Conservation (phyloP, 805 yeast genomes). For the Hanseniaspora valbyensis region DNA sequence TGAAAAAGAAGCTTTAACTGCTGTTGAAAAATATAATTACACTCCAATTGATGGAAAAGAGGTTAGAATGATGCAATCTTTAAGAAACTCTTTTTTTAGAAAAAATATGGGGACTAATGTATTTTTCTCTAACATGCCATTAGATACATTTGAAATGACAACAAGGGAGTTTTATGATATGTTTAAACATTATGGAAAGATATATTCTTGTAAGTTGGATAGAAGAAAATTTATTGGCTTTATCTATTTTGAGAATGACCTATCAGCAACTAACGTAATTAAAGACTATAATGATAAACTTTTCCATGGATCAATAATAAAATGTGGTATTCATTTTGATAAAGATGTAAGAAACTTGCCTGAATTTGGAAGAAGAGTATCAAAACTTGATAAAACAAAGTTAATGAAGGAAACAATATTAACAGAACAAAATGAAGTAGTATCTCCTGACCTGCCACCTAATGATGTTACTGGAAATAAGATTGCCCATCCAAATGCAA, state of each 20-base stretch:
- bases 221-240: constrained; percentile 33
- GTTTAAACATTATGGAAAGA: constrained; percentile 39
- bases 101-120: constrained; percentile 42
- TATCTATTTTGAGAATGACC: constrained; percentile 29
- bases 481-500: constrained; percentile 27
- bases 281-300: constrained; percentile 24
- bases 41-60: constrained; percentile 33
- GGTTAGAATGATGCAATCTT: constrained; percentile 46
- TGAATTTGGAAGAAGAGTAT: constrained; percentile 26
- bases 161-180: constrained; percentile 40
- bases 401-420: constrained; percentile 18
- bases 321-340: constrained; percentile 35
- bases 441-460: background rate
- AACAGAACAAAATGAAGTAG: constrained; percentile 17
- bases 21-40: constrained; percentile 49
- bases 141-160: constrained; percentile 27
- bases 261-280: constrained; percentile 31
- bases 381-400: constrained; percentile 20
- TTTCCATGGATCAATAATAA: constrained; percentile 27
- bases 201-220: constrained; percentile 35
- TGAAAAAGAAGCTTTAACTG: constrained; percentile 42
- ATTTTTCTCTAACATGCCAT: constrained; percentile 37
- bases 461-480: constrained; percentile 8
- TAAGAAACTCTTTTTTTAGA: constrained; percentile 34
- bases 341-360: constrained; percentile 28